Evolutionary conservation across 306 rosid species (phyloP).

Genomic region (Rubus idaeus): DNA sequence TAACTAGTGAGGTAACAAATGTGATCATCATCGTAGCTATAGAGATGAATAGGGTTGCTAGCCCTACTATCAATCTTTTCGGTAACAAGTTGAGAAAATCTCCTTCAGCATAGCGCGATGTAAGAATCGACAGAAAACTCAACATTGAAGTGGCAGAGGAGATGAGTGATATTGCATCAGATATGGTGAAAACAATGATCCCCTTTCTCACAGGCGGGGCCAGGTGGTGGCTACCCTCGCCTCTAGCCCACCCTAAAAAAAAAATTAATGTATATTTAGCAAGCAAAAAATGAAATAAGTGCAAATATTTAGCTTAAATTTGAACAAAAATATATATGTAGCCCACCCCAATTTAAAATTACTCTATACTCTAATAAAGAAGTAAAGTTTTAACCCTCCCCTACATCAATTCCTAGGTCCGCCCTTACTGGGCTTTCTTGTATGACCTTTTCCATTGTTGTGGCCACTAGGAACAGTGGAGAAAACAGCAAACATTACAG

Average conservation of each 20-base stretch:
- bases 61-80: constrained; percentile 38
- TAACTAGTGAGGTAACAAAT: constrained; percentile 22
- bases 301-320: too few species aligned
- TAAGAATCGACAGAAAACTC: constrained; percentile 46
- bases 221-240: too few species aligned
- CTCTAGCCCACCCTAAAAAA: too few species aligned
- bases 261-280: too few species aligned
- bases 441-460: constrained; percentile 4
- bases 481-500: constrained; percentile 10
- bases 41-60: constrained; percentile 46
- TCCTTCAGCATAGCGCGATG: constrained; percentile 38
- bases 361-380: too few species aligned
- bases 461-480: neutral
- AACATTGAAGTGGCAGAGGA: constrained; percentile 47
- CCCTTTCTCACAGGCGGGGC: too few species aligned
- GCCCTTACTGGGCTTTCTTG: too few species aligned
- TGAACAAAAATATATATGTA: too few species aligned
- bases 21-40: constrained; percentile 45
- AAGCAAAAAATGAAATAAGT: too few species aligned
- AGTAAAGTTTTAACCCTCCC: too few species aligned
- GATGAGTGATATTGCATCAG: constrained; percentile 48
- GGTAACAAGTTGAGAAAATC: constrained; percentile 49
- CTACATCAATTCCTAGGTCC: too few species aligned
- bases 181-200: constrained; percentile 17
- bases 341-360: too few species aligned